Evolutionary conservation across 495 filamentous ascomycete species (phyloP).

Genomic region (Penicillium coprophilum): DNA sequence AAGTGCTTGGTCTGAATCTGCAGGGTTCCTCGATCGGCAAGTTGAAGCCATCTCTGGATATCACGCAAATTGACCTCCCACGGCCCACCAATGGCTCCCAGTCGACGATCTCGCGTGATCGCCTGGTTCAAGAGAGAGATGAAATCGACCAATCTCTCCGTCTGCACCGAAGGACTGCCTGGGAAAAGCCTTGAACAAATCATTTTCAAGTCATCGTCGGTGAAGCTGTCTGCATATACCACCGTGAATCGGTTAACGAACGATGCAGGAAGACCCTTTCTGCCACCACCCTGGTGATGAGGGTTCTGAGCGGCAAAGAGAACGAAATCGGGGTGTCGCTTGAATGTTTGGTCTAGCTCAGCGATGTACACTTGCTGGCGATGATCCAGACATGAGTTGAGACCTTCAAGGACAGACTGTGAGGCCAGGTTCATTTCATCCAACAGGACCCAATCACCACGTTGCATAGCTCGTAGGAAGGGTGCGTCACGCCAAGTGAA

Average conservation of each 20-base stretch:
- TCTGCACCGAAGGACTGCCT: constrained; percentile 50
- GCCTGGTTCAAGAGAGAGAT: constrained; percentile 73
- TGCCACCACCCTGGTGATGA: constrained; percentile 91
- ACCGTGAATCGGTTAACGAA: constrained; percentile 99
- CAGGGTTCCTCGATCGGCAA: constrained; percentile 54
- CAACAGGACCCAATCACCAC: constrained; percentile 90
- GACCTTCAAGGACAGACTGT: constrained; percentile 92
- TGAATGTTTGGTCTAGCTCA: constrained; percentile 91
- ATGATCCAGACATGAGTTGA: constrained; percentile 97
- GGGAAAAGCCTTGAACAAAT: constrained; percentile 81
- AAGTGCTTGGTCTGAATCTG: constrained; percentile 65
- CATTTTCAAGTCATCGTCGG: constrained; percentile 70
- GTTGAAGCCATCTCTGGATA: constrained; percentile 80
- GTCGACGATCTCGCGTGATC: constrained; percentile 60
- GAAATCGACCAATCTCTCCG: constrained; percentile 69
- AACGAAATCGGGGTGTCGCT: constrained; percentile 80
- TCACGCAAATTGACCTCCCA: constrained; percentile 99
- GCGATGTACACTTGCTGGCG: constrained; percentile 94
- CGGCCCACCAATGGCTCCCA: constrained; percentile 80
- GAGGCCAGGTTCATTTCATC: constrained; percentile 99
- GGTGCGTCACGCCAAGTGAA: constrained; percentile 96
- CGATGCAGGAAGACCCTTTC: constrained; percentile 92
- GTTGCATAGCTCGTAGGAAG: constrained; percentile 93
- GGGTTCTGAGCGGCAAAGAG: constrained; percentile 98
- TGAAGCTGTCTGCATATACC: constrained; percentile 90